A percentile compares a stretch with the other conserved stretches of the same genome.
These are phyloP conservation scores for Orbilia quercus DNA, from an alignment of 2,329 filamentous ascomycete genomes.

Conservation along the genomic window DNA sequence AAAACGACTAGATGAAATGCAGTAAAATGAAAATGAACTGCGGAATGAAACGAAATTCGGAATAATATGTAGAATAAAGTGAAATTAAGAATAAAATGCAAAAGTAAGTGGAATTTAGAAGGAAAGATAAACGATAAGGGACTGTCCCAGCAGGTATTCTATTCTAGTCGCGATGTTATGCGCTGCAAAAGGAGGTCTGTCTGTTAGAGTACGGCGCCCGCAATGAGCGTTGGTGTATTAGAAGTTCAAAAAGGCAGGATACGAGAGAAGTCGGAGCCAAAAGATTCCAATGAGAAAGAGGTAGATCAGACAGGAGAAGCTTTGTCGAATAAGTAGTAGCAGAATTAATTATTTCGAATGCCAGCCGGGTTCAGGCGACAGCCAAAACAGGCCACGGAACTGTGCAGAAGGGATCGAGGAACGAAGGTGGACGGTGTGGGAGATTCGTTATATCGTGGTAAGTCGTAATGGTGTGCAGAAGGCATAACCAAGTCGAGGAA, in stretches of 20 bases:
- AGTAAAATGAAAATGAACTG: too few relatives aligned
- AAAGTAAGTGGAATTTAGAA: neutral
- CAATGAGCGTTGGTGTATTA: conserved; percentile 39
- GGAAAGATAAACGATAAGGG: conserved; percentile 12
- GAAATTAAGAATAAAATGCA: neutral
- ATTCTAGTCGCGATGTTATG: conserved; percentile 52
- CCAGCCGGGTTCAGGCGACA: conserved; percentile 43
- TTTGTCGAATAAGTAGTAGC: conserved; percentile 41
- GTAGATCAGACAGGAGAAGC: conserved; percentile 35
- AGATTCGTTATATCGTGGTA: conserved; percentile 56
- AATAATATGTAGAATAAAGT: neutral
- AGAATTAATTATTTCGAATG: too few relatives aligned
- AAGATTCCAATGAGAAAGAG: conserved; percentile 37
- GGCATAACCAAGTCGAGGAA: conserved; percentile 50
- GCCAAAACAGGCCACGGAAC: conserved; percentile 45
- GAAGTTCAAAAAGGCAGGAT: conserved; percentile 36
- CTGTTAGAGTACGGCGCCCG: conserved; percentile 36
- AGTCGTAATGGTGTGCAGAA: conserved; percentile 56
- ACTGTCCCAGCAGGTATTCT: conserved; percentile 31
- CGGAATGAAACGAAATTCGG: neutral
- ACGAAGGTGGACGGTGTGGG: conserved; percentile 45
- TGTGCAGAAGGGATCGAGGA: conserved; percentile 32
- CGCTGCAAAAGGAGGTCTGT: conserved; percentile 49
- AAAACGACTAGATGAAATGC: too few relatives aligned
- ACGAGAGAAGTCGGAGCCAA: conserved; percentile 41